Evolutionary conservation across 2,329 filamentous ascomycete genomes (phyloP).

Genomic region (Fusarium citri): DNA sequence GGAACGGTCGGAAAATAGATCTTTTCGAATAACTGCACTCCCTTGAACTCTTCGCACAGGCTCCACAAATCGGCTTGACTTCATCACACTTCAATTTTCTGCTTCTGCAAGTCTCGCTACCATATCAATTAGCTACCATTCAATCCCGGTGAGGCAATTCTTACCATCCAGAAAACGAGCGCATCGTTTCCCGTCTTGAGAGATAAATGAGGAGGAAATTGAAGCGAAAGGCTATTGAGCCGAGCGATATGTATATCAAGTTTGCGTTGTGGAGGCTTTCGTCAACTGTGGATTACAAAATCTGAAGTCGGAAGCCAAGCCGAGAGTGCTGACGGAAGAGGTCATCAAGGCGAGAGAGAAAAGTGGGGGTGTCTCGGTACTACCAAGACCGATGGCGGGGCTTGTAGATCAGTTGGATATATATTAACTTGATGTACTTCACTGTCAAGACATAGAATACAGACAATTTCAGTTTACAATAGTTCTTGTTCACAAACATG

Average conservation of each 20-base stretch:
- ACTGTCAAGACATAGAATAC: accelerated
- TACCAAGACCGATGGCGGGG: slow-evolving; percentile 1
- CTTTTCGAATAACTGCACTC: slow-evolving; percentile 31
- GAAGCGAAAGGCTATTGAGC: neutral
- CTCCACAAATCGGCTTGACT: slow-evolving; percentile 35
- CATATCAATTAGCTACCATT: neutral
- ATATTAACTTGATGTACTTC: neutral
- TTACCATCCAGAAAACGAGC: slow-evolving; percentile 43
- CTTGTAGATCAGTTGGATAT: neutral
- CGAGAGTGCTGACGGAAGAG: neutral
- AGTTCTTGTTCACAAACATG: too few relatives aligned
- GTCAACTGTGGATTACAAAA: neutral
- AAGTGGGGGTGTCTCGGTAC: slow-evolving; percentile 29
- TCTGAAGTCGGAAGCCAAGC: neutral
- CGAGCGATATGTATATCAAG: neutral
- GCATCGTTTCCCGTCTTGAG: slow-evolving; percentile 13
- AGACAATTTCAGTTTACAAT: too few relatives aligned
- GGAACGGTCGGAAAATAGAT: slow-evolving; percentile 34
- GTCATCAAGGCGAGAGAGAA: slow-evolving; percentile 32
- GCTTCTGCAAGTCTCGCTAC: slow-evolving; percentile 37
- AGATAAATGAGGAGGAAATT: accelerated
- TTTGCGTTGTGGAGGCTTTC: neutral
- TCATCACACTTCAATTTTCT: slow-evolving; percentile 48
- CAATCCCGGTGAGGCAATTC: accelerated
- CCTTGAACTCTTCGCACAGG: slow-evolving; percentile 33